Evolutionary conservation across 768 basidiomycete genomes (phyloP), one percentile per base, ranked within the genome.

Genomic region (Leccinum fibrillosum): DNA sequence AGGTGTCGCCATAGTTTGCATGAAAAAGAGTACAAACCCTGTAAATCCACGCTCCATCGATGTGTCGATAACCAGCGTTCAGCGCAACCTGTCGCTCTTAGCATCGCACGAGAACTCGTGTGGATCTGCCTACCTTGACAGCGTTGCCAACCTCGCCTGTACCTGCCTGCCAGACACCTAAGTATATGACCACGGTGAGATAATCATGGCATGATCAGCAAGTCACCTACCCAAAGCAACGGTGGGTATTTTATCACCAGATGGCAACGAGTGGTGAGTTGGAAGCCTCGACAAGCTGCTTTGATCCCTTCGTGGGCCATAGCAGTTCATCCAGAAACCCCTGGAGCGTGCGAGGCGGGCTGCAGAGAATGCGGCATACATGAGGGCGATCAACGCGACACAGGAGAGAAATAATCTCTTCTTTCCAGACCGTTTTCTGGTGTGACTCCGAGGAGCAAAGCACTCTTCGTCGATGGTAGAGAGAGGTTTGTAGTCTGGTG

Each of bases 21-120:
- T 28, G 11, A 25, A 49, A n/a, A 15, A 9, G 42, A 23, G 6
- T 8, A 70, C 80, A 8, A 58, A 85, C 86, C 44, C 78, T 68
- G 63, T 90, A 90, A 49, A 78, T 76, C 86, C 86, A 90, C 42
- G 88, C 88, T 17, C 82, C 87, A 62, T 89, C 88, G 48, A 90
- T 86, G 65, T 89, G 88, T 59, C 82, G 77, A 63, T 90, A 90
- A 0, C 88, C 88, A 5, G 81, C 74, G 25, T 77, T 74, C 54
- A 90, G 67, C 2, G 88, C 88, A 3, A 80, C 74, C 82, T 86
- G 53, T 11, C 10, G 8, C 9, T 2, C 23, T 58, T 26, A 55
- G 45, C 21, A 42, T 30, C 23, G 9, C 26, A 28, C 2, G 19
- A 21, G 4, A 30, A 34, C 3, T 5, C 10, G 26, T 25, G n/a